phyloP scores from a whole-genome alignment of 345 rosid genomes.

The Arabis hirsuta region DNA sequence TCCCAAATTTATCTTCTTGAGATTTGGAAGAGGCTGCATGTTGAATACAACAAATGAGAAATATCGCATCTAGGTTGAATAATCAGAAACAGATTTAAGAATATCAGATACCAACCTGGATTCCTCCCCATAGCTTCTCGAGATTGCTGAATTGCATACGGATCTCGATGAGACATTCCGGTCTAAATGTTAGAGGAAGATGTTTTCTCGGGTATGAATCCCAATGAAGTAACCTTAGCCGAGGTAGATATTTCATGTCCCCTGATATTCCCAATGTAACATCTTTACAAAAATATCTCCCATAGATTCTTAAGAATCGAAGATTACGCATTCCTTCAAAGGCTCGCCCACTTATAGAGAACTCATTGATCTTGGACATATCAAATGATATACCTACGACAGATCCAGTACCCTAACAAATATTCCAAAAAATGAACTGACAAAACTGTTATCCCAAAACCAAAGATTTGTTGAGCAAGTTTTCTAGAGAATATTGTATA shows the following conservation, averaged over 20 bases:
- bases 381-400: slow-evolving; percentile 39
- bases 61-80: not conserved
- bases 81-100: too few species aligned
- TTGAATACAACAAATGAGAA: not conserved
- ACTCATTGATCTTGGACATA: slow-evolving; percentile 5
- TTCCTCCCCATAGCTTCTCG: not conserved
- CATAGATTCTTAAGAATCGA: slow-evolving; percentile 27
- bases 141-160: slow-evolving; percentile 14
- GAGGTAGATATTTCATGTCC: slow-evolving; percentile 26
- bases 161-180: slow-evolving; percentile 23
- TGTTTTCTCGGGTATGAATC: not conserved
- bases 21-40: slow-evolving; percentile 22
- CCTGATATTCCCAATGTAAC: not conserved
- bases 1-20: slow-evolving; percentile 20
- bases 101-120: too few species aligned
- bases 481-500: not conserved
- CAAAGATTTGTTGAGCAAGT: not conserved
- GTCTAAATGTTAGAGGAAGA: slow-evolving; percentile 30
- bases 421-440: not conserved
- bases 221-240: slow-evolving; percentile 31
- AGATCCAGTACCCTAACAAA: slow-evolving; percentile 37
- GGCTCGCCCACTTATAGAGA: slow-evolving; percentile 13
- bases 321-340: slow-evolving; percentile 42
- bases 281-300: slow-evolving; percentile 6
- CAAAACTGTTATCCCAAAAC: not conserved